A percentile compares a stretch with the other conserved stretches of the same genome.
Evolutionary conservation across 805 yeast genomes (phyloP).

Genomic region (Candida peoriensis): DNA sequence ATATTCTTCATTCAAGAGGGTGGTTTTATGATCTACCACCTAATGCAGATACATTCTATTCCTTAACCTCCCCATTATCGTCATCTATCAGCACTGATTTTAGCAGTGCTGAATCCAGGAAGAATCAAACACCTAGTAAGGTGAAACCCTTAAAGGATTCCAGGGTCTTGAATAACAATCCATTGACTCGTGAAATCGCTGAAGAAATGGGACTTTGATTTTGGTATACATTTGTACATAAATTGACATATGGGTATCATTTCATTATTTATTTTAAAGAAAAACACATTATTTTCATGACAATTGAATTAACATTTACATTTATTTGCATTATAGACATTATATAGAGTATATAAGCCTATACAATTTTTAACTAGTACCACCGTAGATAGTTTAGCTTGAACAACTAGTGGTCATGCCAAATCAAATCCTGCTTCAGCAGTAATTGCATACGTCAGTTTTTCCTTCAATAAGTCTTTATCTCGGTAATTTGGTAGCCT

Average conservation of each 20-base stretch:
- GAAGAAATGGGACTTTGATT: constrained; percentile 15
- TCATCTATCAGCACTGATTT: not conserved
- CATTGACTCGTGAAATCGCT: constrained; percentile 16
- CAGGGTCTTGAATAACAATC: constrained; percentile 13
- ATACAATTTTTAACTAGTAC: not conserved
- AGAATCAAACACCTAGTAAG: constrained; percentile 1
- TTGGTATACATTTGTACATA: too few relatives aligned
- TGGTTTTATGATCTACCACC: constrained; percentile 63
- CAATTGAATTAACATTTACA: too few relatives aligned
- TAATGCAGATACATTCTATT: constrained; percentile 17
- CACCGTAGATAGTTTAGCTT: not conserved
- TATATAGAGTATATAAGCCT: too few relatives aligned
- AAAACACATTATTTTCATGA: too few relatives aligned
- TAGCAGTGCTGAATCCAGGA: too few relatives aligned
- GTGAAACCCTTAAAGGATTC: constrained; percentile 7
- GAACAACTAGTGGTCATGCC: constrained; percentile 15
- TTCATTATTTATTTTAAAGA: too few relatives aligned
- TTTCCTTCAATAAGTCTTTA: constrained; percentile 50
- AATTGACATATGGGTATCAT: too few relatives aligned
- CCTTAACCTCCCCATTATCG: constrained; percentile 2
- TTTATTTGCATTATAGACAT: too few relatives aligned
- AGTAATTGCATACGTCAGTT: constrained; percentile 72
- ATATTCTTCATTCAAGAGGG: constrained; percentile 44
- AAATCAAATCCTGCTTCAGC: constrained; percentile 87
- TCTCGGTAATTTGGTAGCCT: constrained; percentile 79